These are phyloP conservation scores for Candida easanensis DNA, from an alignment of 805 yeast species.

Conservation along the genomic window DNA sequence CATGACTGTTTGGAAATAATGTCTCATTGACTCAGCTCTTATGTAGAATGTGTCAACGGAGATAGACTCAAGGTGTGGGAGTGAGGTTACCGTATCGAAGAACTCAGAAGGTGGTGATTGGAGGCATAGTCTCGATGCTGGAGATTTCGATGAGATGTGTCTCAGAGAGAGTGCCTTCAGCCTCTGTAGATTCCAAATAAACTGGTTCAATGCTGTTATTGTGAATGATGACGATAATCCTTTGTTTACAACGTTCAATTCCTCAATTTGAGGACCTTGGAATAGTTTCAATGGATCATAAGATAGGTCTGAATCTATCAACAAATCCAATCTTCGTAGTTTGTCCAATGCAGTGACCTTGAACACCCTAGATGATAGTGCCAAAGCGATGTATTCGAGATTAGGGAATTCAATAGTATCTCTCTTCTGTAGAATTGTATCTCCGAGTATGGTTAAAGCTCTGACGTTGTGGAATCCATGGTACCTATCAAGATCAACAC, in stretches of 20 bases:
- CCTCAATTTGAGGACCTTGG: constrained; percentile 4
- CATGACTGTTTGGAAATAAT: neutral
- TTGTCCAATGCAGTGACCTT: neutral
- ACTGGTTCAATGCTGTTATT: constrained; percentile 3
- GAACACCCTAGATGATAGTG: neutral
- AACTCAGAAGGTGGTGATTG: constrained; percentile 2
- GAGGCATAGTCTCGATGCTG: neutral
- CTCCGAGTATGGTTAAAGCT: constrained; percentile 20
- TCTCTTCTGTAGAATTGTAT: neutral
- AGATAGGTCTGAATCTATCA: constrained; percentile 7
- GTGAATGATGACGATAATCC: constrained; percentile 4
- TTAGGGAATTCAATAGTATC: neutral
- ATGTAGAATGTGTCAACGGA: constrained; percentile 8
- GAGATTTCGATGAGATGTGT: constrained; percentile 4
- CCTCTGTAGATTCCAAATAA: neutral
- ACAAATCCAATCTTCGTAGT: constrained; percentile 15
- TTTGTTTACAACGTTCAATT: constrained; percentile 12
- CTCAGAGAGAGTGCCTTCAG: constrained; percentile 8
- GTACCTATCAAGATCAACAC: neutral
- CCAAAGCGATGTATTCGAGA: constrained; percentile 15
- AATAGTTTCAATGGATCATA: constrained; percentile 1
- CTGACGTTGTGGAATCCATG: constrained; percentile 3
- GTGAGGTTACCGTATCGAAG: neutral
- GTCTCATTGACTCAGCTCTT: constrained; percentile 1
- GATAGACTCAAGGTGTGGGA: neutral